Evolutionary conservation across 2,329 filamentous ascomycete genomes (phyloP).

Genomic region (Hansfordia pulvinata): DNA sequence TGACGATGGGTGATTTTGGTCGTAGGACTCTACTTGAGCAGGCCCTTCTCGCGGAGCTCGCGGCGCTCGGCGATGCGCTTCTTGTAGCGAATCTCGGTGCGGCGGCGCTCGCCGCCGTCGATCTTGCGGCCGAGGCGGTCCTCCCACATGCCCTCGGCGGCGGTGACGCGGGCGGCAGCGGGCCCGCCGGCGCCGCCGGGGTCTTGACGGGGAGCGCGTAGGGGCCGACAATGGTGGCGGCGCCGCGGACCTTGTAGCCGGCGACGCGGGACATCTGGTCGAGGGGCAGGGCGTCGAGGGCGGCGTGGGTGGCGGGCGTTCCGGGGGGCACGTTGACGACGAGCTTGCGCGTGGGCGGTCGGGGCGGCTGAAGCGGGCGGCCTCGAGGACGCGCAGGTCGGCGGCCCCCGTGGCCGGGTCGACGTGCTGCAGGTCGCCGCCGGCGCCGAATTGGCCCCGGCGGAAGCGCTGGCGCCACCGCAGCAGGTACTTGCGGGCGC

Average conservation of each 20-base stretch:
- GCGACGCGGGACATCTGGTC: slow-evolving; percentile 37
- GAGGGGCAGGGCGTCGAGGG: slow-evolving; percentile 6
- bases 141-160: slow-evolving; percentile 90
- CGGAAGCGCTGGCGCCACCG: slow-evolving; percentile 80
- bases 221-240: slow-evolving; percentile 60
- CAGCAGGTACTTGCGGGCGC: slow-evolving; percentile 70
- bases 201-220: slow-evolving; percentile 57
- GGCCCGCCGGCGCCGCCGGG: no score
- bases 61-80: slow-evolving; percentile 66
- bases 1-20: no score
- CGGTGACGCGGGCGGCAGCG: slow-evolving; percentile 52
- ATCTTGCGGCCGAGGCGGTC: slow-evolving; percentile 77
- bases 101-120: slow-evolving; percentile 87
- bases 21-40: slow-evolving; percentile 8
- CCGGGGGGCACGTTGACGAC: slow-evolving; percentile 41
- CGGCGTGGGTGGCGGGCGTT: slow-evolving; percentile 20
- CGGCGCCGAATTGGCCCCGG: slow-evolving; percentile 63
- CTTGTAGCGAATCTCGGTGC: slow-evolving; percentile 78
- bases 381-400: slow-evolving; percentile 18
- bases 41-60: slow-evolving; percentile 34
- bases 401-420: slow-evolving; percentile 24
- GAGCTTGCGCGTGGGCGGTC: slow-evolving; percentile 31
- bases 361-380: slow-evolving; percentile 32
- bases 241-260: slow-evolving; percentile 55
- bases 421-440: slow-evolving; percentile 69